phyloP scores from a whole-genome alignment of 2,329 filamentous ascomycete genomes.

The Escovopsis sp. region DNA sequence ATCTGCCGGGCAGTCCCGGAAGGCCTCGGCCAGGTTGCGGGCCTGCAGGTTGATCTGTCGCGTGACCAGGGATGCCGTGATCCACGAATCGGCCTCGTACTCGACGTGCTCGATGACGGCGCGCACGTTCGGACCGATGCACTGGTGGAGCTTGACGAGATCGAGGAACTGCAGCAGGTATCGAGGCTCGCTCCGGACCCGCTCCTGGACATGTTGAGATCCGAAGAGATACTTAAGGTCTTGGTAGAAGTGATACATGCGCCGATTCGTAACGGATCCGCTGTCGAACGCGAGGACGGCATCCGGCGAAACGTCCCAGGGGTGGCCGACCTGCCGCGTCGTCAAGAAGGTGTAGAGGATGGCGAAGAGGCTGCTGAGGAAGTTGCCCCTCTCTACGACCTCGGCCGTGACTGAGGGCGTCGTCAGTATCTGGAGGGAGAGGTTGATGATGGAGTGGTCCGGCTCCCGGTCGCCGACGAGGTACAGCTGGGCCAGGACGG shows the following conservation, averaged over 20 bases:
- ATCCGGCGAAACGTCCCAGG: constrained; percentile 71
- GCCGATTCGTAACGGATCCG: constrained; percentile 83
- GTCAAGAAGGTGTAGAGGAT: constrained; percentile 97
- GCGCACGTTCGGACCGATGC: constrained; percentile 83
- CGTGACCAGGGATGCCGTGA: constrained; percentile 85
- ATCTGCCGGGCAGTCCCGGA: constrained; percentile 51
- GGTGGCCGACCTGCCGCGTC: constrained; percentile 86
- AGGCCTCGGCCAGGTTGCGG: constrained; percentile 75
- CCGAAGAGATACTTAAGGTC: constrained; percentile 85
- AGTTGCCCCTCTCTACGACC: constrained; percentile 88
- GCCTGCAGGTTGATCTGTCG: constrained; percentile 89
- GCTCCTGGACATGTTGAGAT: constrained; percentile 75
- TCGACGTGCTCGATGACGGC: constrained; percentile 93
- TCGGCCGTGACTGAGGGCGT: constrained; percentile 94
- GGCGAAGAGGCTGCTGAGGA: constrained; percentile 84
- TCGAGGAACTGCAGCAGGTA: constrained; percentile 93
- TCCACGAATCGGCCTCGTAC: constrained; percentile 97
- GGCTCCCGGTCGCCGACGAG: constrained; percentile 91
- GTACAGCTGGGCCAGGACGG: constrained; percentile 82
- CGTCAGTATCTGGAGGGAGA: constrained; percentile 91
- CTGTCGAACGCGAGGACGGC: constrained; percentile 86
- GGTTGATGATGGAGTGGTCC: constrained; percentile 95
- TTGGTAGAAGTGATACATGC: constrained; percentile 95
- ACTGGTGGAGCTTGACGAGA: constrained; percentile 88
- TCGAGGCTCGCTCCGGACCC: constrained; percentile 65